Evolutionary conservation across 1,284 basidiomycete species (phyloP), one percentile per base, ranked within the genome.

Genomic region (Heterobasidion annosum): DNA sequence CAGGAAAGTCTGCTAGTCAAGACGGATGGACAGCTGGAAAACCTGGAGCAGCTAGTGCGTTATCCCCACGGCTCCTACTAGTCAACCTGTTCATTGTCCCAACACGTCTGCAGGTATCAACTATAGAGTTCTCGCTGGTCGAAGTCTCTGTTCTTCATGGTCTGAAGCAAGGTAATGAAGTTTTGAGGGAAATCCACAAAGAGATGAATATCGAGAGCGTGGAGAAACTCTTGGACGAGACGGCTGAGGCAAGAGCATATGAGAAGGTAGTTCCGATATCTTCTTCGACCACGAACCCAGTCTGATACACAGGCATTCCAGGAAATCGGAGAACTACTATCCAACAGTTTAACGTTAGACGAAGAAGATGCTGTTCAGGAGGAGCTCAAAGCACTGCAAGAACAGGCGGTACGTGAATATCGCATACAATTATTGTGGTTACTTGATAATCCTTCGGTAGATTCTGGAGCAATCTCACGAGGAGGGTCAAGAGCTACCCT

Each of bases 51-150:
- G 60, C 75, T 99, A 48, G 96, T 95, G 59, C 60, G 88, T 73
- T 25, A 25, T 25, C 25, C 5, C 13, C 8, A 15, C 10, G 9
- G 15, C 48, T 44, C 19, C 37, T 49, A 8, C 46, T 25, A 9
- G 25, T 13, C 42, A 25, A 5, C 25, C 43, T 44, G 33, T 13
- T 12, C 35, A 13, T n/a, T 15, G 16, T 19, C 48, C 43, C 45
- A 56, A 50, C 50, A 19, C 48, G 34, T 34, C 32, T 34, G 10
- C 25, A 97, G 94, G 93, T 97, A 5, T 90, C 91, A 8, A 91
- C 88, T 0, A 98, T 99, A 65, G 96, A 99, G 68, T 98, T 97
- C 73, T 93, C 96, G 0, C 78, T 96, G 55, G 86, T 99, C 46
- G 91, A 99, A 69, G 85, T 92, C 46, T 92, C 93, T 3, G 91